Base-by-base conservation (phyloP, 2,329 filamentous ascomycete species). In the Blastomyces parvus region DNA sequence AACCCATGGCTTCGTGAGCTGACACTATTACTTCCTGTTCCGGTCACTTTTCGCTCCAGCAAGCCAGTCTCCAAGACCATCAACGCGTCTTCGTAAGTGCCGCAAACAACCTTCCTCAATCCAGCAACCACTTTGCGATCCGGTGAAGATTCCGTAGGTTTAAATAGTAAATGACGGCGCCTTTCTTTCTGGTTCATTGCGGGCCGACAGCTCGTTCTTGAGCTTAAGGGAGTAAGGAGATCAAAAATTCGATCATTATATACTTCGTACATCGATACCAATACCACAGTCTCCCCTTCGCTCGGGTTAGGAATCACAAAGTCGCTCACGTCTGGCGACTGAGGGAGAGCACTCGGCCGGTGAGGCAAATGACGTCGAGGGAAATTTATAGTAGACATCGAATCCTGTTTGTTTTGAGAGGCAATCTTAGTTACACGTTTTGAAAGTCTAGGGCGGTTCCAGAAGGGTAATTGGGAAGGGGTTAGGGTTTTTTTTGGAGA, bases 211-310 rank as follows among this genome's bases (percentile, higher is more conserved):
- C 74, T 69, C 13, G 72, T 72, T n/a, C 72, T 72, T 30, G 73
- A 73, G 53, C 74, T 74, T 5, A 74, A 73, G 9, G 85, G 71
- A 22, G 82, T 89, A 0, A 99, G 81, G 0, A 99, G 85, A 71
- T 99, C 94, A 74, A 95, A 97, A 68, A 99, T 97, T 44, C 92
- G 87, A 77, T 99, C 93, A 72, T 99, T 99, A 79, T 99, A 97
- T 1, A 99, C 93, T 75, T 99, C 94, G 76, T 97, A 97, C 92
- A 99, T 99, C 62, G 91, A 96, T 27, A 99, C 83, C 13, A 99
- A 80, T 62, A 99, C 86, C 4, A 89, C 88, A 69, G 97, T 97
- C 69, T 96, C 90, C 62, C 88, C 85, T 25, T 83, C 83, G 0
- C 82, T 80, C 66, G 92, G 88, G 58, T 86, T 80, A 0, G 85